These are phyloP conservation scores for Neoscytalidium dimidiatum DNA, from an alignment of 2,329 filamentous ascomycete species.

Conservation along the genomic window DNA sequence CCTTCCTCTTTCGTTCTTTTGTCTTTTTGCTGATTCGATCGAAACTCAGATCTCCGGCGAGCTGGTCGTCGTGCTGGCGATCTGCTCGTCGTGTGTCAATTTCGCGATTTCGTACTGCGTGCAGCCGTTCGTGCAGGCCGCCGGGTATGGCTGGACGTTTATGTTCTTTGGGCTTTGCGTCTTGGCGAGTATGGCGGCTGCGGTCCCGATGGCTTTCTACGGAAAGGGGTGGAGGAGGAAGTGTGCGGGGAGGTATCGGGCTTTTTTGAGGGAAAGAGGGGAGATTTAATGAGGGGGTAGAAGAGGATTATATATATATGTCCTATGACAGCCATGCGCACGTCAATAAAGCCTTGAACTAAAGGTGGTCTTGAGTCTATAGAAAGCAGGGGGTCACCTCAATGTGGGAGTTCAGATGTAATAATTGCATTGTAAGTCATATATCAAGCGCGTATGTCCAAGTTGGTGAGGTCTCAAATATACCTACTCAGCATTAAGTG, in stretches of 20 bases:
- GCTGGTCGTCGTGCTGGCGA: constrained; percentile 16
- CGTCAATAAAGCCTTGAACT: no score
- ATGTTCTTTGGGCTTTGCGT: constrained; percentile 39
- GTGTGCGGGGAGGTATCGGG: constrained; percentile 19
- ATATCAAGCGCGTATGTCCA: no score
- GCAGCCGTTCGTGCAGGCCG: constrained; percentile 42
- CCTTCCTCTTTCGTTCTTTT: background rate
- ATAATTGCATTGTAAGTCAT: no score
- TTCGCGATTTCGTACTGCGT: constrained; percentile 33
- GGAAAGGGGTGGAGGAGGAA: constrained; percentile 36
- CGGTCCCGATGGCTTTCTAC: constrained; percentile 30
- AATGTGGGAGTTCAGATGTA: no score
- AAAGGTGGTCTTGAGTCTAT: no score
- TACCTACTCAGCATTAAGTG: no score
- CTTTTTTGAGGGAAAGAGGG: constrained; percentile 9
- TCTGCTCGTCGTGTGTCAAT: constrained; percentile 17
- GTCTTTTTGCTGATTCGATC: background rate
- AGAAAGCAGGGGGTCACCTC: no score
- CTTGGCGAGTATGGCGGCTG: constrained; percentile 27
- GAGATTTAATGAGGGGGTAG: background rate
- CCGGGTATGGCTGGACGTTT: constrained; percentile 32
- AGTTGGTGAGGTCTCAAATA: no score
- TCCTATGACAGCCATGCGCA: no score
- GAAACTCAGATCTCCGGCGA: constrained; percentile 3
- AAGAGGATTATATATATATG: no score